Conservation (phyloP, 768 basidiomycete genomes). For the Bullera alba region DNA sequence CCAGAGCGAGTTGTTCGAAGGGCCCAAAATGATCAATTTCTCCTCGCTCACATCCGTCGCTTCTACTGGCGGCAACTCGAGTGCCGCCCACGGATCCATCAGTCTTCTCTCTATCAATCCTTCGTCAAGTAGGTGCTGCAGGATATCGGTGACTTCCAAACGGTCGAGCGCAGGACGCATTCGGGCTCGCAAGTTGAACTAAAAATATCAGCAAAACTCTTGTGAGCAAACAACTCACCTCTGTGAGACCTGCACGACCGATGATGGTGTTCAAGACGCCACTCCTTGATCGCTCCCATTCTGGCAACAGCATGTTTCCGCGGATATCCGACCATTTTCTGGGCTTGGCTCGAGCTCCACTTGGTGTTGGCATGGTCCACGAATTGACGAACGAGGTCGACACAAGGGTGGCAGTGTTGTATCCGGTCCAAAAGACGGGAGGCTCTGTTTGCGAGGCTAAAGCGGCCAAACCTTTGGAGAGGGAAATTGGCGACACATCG, state of each 20-base stretch:
- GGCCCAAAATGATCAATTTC: background rate
- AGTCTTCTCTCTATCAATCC: constrained; percentile 1
- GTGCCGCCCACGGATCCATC: background rate
- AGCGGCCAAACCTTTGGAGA: no score
- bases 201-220: background rate
- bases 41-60: constrained; percentile 18
- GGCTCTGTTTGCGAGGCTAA: constrained; percentile 7
- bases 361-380: constrained; percentile 10
- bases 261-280: constrained; percentile 17
- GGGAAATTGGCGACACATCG: background rate
- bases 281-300: constrained; percentile 17
- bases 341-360: constrained; percentile 3
- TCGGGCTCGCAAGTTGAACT: constrained; percentile 17
- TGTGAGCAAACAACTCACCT: constrained; percentile 22
- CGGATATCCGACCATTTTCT: constrained; percentile 36
- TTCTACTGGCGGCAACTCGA: constrained; percentile 12
- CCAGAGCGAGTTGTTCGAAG: constrained; percentile 9
- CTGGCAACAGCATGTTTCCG: constrained; percentile 17
- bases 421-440: constrained; percentile 31
- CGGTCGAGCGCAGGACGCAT: constrained; percentile 23
- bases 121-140: constrained; percentile 18
- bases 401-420: constrained; percentile 32
- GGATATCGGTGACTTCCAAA: constrained; percentile 33
- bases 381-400: background rate
- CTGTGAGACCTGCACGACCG: constrained; percentile 27